phyloP scores from a whole-genome alignment of 176 grass and related monocot species.

The Paspalum notatum region DNA sequence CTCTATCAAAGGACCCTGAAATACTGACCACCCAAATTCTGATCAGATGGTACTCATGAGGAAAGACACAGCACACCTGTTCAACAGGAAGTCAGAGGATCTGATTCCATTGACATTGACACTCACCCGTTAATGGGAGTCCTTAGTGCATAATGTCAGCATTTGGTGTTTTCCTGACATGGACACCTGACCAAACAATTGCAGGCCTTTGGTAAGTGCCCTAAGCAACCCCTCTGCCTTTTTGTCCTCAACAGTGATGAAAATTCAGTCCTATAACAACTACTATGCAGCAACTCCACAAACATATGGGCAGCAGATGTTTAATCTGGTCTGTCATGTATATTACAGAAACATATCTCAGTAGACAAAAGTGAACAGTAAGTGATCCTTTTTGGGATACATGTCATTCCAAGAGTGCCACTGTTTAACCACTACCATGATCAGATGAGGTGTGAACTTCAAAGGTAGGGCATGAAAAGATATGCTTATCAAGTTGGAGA shows the following conservation, averaged over 20 bases:
- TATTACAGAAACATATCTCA: slow-evolving; percentile 22
- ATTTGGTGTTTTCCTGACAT: slow-evolving; percentile 41
- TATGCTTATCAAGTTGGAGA: background rate
- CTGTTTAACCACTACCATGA: slow-evolving; percentile 20
- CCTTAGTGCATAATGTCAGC: slow-evolving; percentile 28
- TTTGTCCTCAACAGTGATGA: slow-evolving; percentile 13
- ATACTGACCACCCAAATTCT: background rate
- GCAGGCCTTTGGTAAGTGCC: slow-evolving; percentile 28
- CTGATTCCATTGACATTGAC: slow-evolving; percentile 44
- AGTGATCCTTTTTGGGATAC: background rate
- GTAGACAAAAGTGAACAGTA: background rate
- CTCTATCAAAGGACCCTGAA: background rate
- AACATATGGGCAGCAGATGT: background rate
- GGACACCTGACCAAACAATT: slow-evolving; percentile 47
- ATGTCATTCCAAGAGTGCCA: slow-evolving; percentile 10
- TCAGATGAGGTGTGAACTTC: slow-evolving; percentile 1
- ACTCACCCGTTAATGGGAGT: slow-evolving; percentile 42
- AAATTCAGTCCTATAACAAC: background rate
- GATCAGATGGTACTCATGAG: background rate
- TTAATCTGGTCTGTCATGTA: slow-evolving; percentile 12
- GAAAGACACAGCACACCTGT: slow-evolving; percentile 25
- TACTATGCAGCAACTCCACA: slow-evolving; percentile 10
- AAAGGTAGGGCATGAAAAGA: background rate
- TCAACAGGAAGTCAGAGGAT: slow-evolving; percentile 41
- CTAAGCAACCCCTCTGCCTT: slow-evolving; percentile 19